Evolutionary conservation across 2,329 filamentous ascomycete genomes (phyloP).

Genomic region (Pseudocercospora eumusae): DNA sequence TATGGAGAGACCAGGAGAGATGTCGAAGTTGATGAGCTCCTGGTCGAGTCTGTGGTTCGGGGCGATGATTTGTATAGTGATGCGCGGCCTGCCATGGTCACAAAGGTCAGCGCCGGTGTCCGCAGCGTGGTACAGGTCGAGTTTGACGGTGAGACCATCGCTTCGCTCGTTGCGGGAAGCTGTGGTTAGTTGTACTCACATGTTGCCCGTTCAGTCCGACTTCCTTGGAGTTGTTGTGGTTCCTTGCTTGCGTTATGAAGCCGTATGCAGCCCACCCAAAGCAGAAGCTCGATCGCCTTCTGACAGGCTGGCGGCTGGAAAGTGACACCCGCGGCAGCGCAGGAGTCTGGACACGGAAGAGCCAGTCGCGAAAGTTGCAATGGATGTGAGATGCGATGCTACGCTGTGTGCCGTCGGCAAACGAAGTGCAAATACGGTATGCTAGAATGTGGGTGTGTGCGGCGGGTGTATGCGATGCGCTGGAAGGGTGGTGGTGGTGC

Average conservation of each 20-base stretch:
- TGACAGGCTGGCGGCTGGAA: slow-evolving; percentile 23
- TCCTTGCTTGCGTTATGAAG: slow-evolving; percentile 23
- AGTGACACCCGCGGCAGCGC: slow-evolving; percentile 26
- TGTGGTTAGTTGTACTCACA: slow-evolving; percentile 32
- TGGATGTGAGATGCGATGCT: not conserved
- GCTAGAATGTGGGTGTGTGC: not conserved
- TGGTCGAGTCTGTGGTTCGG: slow-evolving; percentile 67
- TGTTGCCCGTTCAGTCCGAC: slow-evolving; percentile 27
- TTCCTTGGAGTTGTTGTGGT: slow-evolving; percentile 17
- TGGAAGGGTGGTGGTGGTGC: not conserved
- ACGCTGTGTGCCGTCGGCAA: not conserved
- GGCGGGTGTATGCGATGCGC: slow-evolving; percentile 3
- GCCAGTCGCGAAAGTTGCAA: not conserved
- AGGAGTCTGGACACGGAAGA: not conserved
- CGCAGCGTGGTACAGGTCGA: slow-evolving; percentile 28
- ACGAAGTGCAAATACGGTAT: not conserved
- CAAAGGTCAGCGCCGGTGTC: slow-evolving; percentile 30
- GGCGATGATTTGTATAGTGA: slow-evolving; percentile 82
- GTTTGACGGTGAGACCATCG: slow-evolving; percentile 36
- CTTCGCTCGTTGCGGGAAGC: slow-evolving; percentile 15
- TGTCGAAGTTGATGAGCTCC: slow-evolving; percentile 78
- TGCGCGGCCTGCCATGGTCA: slow-evolving; percentile 63
- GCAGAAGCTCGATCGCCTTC: slow-evolving; percentile 10
- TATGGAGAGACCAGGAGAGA: slow-evolving; percentile 79
- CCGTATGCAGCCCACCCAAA: slow-evolving; percentile 27